These are phyloP conservation scores for Ganoderma meredithae DNA, from an alignment of 1,284 basidiomycete genomes.

Conservation along the genomic window DNA sequence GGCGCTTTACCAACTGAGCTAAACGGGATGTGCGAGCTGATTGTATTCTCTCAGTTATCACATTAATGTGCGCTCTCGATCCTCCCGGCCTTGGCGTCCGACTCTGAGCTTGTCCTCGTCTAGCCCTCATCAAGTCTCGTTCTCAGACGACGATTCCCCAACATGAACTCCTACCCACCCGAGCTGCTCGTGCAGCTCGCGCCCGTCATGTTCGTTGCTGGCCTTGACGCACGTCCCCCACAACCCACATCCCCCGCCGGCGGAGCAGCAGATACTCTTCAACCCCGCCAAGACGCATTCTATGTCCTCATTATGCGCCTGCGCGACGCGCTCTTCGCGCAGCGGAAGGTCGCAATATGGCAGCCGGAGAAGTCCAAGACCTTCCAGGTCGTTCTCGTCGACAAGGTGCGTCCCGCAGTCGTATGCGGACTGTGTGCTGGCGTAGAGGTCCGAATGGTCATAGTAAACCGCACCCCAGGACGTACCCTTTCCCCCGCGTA, in stretches of 20 bases:
- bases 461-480: conserved; percentile 47
- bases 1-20: too few relatives aligned
- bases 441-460: conserved; percentile 11
- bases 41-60: background rate
- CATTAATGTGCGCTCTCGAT: too few relatives aligned
- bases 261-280: conserved; percentile 30
- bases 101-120: background rate
- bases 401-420: conserved; percentile 58
- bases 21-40: too few relatives aligned
- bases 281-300: conserved; percentile 65
- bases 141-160: background rate
- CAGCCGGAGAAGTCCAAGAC: conserved; percentile 70
- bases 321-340: conserved; percentile 67
- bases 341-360: conserved; percentile 70
- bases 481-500: conserved; percentile 87
- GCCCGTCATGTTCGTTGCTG: conserved; percentile 93
- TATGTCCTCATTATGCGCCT: conserved; percentile 58
- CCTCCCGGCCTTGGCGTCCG: too few relatives aligned
- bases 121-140: too few relatives aligned
- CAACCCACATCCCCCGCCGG: conserved; percentile 31
- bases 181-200: conserved; percentile 86
- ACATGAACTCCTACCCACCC: conserved; percentile 90
- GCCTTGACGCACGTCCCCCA: conserved; percentile 58
- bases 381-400: conserved; percentile 85
- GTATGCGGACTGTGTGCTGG: background rate